Evolutionary conservation across 305 asterid species (phyloP).

Genomic region (Plantago coronopus): DNA sequence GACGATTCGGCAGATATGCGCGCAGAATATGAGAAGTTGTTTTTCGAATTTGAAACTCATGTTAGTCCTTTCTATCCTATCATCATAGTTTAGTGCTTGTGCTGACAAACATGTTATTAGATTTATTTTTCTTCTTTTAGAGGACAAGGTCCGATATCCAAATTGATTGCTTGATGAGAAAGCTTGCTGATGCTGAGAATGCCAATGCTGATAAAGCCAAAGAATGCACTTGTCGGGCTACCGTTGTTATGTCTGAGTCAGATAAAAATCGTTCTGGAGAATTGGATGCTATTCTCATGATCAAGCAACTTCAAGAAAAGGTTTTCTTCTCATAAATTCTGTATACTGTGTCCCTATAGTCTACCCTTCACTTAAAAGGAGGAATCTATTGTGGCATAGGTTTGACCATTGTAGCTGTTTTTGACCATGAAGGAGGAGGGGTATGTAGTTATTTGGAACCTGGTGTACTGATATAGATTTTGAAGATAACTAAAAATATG

Average conservation of each 20-base stretch:
- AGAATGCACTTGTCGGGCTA: constrained; percentile 30
- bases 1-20: constrained; percentile 44
- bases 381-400: too few relatives aligned
- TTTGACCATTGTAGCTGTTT: constrained; percentile 14
- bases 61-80: constrained; percentile 49
- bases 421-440: too few relatives aligned
- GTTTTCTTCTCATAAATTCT: constrained; percentile 34
- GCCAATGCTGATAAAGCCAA: constrained; percentile 35
- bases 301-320: constrained; percentile 89
- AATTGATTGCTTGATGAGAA: constrained; percentile 60
- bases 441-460: too few relatives aligned
- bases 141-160: constrained; percentile 53
- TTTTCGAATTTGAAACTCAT: constrained; percentile 63
- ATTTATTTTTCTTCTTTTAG: constrained; percentile 37
- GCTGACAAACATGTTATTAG: constrained; percentile 19
- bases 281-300: constrained; percentile 62
- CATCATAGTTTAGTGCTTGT: constrained; percentile 15
- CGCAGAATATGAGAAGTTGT: constrained; percentile 66
- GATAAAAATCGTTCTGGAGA: constrained; percentile 42
- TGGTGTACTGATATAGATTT: too few relatives aligned
- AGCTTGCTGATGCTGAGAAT: constrained; percentile 51
- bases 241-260: constrained; percentile 27
- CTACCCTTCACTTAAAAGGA: constrained; percentile 18
- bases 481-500: too few relatives aligned
- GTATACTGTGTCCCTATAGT: constrained; percentile 17